These are phyloP conservation scores for Draba incana DNA, from an alignment of 345 rosid species.

Conservation along the genomic window DNA sequence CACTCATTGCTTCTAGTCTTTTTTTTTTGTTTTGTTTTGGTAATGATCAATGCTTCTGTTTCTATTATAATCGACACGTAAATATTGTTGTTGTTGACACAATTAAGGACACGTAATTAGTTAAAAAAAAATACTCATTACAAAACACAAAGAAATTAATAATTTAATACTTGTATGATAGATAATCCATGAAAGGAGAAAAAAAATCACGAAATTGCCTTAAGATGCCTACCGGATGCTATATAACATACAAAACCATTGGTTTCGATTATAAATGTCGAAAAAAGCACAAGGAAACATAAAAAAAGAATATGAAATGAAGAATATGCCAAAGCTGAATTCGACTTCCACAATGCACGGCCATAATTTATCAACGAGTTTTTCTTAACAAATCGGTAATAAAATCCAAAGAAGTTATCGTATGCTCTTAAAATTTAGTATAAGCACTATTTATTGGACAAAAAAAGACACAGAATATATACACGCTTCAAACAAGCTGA, in stretches of 20 bases:
- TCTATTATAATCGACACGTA: too few relatives aligned
- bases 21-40: too few relatives aligned
- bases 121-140: background rate
- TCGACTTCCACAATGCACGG: conserved; percentile 36
- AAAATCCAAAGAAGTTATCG: background rate
- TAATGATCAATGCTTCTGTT: too few relatives aligned
- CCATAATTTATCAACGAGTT: background rate
- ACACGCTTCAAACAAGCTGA: background rate
- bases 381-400: background rate
- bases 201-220: background rate
- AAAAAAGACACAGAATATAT: background rate
- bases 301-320: background rate
- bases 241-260: conserved; percentile 14
- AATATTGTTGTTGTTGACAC: too few relatives aligned
- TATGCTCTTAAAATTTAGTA: background rate
- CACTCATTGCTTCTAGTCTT: too few relatives aligned
- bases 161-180: background rate
- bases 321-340: conserved; percentile 30
- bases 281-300: background rate
- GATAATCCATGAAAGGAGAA: background rate
- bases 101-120: too few relatives aligned
- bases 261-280: background rate
- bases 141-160: background rate
- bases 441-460: background rate
- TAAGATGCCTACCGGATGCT: conserved; percentile 1